Base-by-base conservation (phyloP, 345 rosid genomes). In the Dimocarpus longan region DNA sequence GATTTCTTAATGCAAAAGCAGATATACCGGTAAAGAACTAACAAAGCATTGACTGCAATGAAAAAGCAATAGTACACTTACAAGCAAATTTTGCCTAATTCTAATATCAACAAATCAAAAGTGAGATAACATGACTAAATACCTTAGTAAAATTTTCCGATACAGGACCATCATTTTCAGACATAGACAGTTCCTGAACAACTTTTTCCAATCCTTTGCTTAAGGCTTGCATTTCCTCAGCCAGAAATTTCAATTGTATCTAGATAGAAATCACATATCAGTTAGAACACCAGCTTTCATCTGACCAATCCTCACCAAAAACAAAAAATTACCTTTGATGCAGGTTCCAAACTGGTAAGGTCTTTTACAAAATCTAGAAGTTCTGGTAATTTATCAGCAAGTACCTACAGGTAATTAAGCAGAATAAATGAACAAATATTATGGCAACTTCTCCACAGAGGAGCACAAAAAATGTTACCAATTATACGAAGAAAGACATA, bases 151-250 rank as follows among this genome's bases (percentile, higher is more conserved):
- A 95, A 40, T 84, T 86, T 54, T 86, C 94, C 18, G 98, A 93
- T 68, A 93, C 73, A 60, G 89, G 89, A 66, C 97, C 99, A 86
- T 95, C 98, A 84, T 86, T 90, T 88, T 93, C 98, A 12, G 97
- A 88, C 81, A 86, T 76, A 79, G 98, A 81, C 64, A 95, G 85
- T 79, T 95, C 99, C 84, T 93, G 97, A 50, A 92, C 89, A 70
- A 93, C 91, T 78, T 93, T 95, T 83, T 95, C 98, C 81, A 95
- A 86, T 76, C 99, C 99, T 88, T 93, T 95, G 89, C 91, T 93
- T 81, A 95, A 82, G 16, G 97, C 98, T 90, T 95, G 97, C 98
- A 95, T 95, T 88, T 95, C 99, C 86, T 95, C 98, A 0, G 97
- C 99, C 89, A 95, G 83, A 85, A 80, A 86, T 88, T 95, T 95